These are phyloP conservation scores for Phyllosticta citrichinensis DNA, from an alignment of 2,329 filamentous ascomycete genomes.

Conservation along the genomic window DNA sequence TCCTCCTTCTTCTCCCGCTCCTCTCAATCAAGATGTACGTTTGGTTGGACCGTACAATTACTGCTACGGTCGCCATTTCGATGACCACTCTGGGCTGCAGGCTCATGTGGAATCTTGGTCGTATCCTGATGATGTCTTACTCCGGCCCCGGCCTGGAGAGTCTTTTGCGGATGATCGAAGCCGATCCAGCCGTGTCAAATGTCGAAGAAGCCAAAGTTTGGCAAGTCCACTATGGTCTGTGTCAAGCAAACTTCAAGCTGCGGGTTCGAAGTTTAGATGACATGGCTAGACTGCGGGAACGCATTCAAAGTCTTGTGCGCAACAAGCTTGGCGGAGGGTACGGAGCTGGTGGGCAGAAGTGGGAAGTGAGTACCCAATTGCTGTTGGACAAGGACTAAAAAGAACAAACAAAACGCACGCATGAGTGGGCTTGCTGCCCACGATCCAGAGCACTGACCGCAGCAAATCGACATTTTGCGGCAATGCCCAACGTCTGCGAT, in stretches of 20 bases:
- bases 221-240: conserved; percentile 96
- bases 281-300: conserved; percentile 61
- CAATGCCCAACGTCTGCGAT: neutral
- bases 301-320: conserved; percentile 68
- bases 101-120: conserved; percentile 73
- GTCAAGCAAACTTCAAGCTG: conserved; percentile 88
- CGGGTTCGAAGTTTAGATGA: conserved; percentile 55
- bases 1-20: conserved; percentile 73
- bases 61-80: conserved; percentile 66
- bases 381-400: conserved; percentile 29
- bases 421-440: neutral
- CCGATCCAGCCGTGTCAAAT: conserved; percentile 62
- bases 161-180: conserved; percentile 67
- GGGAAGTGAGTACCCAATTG: conserved; percentile 89
- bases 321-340: conserved; percentile 83
- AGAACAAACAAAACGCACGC: neutral
- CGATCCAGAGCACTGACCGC: neutral
- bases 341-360: conserved; percentile 68
- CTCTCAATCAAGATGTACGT: conserved; percentile 71
- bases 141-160: conserved; percentile 51
- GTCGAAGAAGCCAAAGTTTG: conserved; percentile 93
- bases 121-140: conserved; percentile 96
- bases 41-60: conserved; percentile 75
- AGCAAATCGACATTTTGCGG: neutral
- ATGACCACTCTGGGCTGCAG: conserved; percentile 86